Evolutionary conservation across 768 basidiomycete species (phyloP).

Genomic region (Mycena pura): DNA sequence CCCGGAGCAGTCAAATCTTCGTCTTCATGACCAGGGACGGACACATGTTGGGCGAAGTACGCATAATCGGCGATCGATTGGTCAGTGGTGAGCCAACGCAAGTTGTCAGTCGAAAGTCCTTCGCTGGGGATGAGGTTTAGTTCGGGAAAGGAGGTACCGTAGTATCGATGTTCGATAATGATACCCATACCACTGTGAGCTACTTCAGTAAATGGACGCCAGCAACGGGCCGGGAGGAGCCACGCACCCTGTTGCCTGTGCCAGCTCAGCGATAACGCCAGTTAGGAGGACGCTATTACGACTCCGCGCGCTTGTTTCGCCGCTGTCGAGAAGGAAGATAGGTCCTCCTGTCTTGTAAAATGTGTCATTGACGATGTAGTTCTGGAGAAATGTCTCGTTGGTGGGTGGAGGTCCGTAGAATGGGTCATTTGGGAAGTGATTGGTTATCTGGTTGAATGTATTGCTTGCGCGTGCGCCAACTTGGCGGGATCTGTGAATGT

Average conservation of each 20-base stretch:
- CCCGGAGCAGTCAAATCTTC: slow-evolving; percentile 19
- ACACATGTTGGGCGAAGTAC: slow-evolving; percentile 16
- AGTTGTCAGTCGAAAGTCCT: slow-evolving; percentile 18
- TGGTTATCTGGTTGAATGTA: slow-evolving; percentile 18
- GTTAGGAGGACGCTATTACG: slow-evolving; percentile 10
- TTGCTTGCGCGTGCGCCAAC: background rate
- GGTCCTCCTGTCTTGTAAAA: slow-evolving; percentile 21
- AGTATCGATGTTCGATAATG: slow-evolving; percentile 21
- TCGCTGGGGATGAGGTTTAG: background rate
- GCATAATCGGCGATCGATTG: slow-evolving; percentile 21
- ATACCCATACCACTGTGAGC: slow-evolving; percentile 16
- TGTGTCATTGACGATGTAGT: slow-evolving; percentile 20
- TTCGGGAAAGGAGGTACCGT: slow-evolving; percentile 17
- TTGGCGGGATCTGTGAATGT: slow-evolving; percentile 9
- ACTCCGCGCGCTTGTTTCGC: slow-evolving; percentile 17
- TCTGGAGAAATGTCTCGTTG: slow-evolving; percentile 16
- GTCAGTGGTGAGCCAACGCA: slow-evolving; percentile 21
- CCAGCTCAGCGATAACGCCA: slow-evolving; percentile 16
- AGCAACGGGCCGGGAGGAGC: background rate
- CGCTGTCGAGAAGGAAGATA: slow-evolving; percentile 20
- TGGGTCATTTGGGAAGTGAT: slow-evolving; percentile 21
- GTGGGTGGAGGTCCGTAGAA: slow-evolving; percentile 17
- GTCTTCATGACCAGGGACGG: slow-evolving; percentile 14
- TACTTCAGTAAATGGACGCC: background rate
- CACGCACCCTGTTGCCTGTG: slow-evolving; percentile 14